Evolutionary conservation across 805 yeast genomes (phyloP).

Genomic region (Tetrapisispora pingtungensis): DNA sequence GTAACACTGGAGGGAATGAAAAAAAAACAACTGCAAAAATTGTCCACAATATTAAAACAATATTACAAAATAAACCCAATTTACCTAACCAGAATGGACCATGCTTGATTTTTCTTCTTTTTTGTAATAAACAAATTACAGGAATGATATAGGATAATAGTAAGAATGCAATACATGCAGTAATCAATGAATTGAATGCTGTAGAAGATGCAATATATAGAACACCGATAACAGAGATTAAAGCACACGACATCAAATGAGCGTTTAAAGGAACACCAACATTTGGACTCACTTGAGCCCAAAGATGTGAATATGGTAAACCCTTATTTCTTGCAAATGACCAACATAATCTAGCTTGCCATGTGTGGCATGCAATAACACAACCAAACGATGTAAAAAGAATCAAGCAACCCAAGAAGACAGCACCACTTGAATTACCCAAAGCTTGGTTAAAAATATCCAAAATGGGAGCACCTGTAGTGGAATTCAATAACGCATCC

Average conservation of each 20-base stretch:
- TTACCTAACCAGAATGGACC: constrained; percentile 64
- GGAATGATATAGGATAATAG: constrained; percentile 53
- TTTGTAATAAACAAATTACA: constrained; percentile 37
- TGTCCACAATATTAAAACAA: constrained; percentile 47
- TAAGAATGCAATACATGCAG: constrained; percentile 53
- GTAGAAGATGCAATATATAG: constrained; percentile 57
- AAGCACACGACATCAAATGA: constrained; percentile 44
- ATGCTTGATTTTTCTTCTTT: constrained; percentile 35
- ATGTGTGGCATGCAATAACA: constrained; percentile 55
- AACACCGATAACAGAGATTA: constrained; percentile 46
- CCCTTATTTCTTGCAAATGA: constrained; percentile 66
- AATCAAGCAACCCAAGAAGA: constrained; percentile 41
- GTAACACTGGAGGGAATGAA: constrained; percentile 55
- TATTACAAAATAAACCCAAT: constrained; percentile 41
- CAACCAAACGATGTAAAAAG: constrained; percentile 52
- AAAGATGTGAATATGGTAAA: constrained; percentile 45
- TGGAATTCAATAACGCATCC: constrained; percentile 37
- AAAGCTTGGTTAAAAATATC: constrained; percentile 56
- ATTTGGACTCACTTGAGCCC: constrained; percentile 43
- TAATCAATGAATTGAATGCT: constrained; percentile 57
- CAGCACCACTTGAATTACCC: constrained; percentile 46
- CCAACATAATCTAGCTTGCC: constrained; percentile 67
- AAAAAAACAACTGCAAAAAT: constrained; percentile 49
- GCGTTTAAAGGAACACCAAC: constrained; percentile 56
- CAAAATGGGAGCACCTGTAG: constrained; percentile 54